Base-by-base conservation (phyloP, 2,329 filamentous ascomycete genomes). In the Nothopassalora personata region DNA sequence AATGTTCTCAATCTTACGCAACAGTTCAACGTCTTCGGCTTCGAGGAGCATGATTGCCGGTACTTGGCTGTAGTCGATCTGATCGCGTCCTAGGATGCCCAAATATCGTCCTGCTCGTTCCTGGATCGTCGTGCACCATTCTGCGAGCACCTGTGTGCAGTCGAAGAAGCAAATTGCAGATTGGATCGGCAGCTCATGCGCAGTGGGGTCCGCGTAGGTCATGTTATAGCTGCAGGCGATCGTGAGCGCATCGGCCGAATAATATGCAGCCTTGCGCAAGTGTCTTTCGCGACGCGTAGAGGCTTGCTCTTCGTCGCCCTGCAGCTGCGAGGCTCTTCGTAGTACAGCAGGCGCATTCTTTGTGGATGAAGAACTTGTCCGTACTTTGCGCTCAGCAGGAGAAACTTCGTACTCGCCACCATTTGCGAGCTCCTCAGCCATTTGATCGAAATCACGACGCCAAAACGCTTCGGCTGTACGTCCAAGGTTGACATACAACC, bases 101-200 rank as follows among this genome's bases (percentile, higher is more conserved):
- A 97, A 75, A 68, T 94, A 96, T 4, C 86, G 86, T 0, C 93
- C 93, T n/a, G 97, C 89, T 8, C 94, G 88, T 70, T 97, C 92
- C 73, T 99, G 94, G 3, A 97, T 84, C 1, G 91, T 94, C 5
- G 90, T 89, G 45, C 94, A 84, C 93, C 93, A 99, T 74, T 97
- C 93, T 0, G 91, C 91, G 33, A 99, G 83, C 1, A 97, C 91
- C 70, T 97, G 92, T 2, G 90, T 89, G 70, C 93, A 97, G 70
- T 97, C 93, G 68, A 96, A 95, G 5, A 89, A 87, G 73, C 93
- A 97, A 80, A 97, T 86, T 1, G 91, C 90, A 13, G 90, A 91
- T 71, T 96, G 93, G 43, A 96, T 83, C 0, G 94, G 91, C 11
- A 97, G 80, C 70, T 97, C 91, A 48, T 90, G 83, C 55, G 89